These are phyloP conservation scores for Phytopythium vexans DNA, from an alignment of 352 stramenopile species.

Conservation along the genomic window DNA sequence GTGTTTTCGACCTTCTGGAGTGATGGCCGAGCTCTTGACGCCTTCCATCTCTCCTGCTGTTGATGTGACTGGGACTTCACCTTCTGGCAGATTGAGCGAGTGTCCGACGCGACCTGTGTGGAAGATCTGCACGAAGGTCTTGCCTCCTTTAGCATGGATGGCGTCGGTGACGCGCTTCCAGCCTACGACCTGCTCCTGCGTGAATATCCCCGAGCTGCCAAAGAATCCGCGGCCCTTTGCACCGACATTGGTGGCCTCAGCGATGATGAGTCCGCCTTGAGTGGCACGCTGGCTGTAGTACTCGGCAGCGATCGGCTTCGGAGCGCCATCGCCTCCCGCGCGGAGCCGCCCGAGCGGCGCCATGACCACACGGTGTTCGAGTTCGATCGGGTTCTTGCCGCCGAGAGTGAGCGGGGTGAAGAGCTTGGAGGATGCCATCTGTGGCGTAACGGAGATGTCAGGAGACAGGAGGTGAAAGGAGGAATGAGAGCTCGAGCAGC, in stretches of 20 bases:
- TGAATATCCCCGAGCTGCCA: slow-evolving; percentile 37
- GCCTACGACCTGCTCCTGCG: slow-evolving; percentile 27
- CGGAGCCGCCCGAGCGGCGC: slow-evolving; percentile 34
- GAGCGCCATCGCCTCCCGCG: slow-evolving; percentile 19
- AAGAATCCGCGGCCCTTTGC: slow-evolving; percentile 22
- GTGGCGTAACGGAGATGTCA: background rate
- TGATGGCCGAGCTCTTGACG: slow-evolving; percentile 21
- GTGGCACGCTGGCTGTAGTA: slow-evolving; percentile 50
- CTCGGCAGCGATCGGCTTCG: slow-evolving; percentile 18
- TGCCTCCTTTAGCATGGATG: slow-evolving; percentile 64
- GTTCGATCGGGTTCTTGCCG: slow-evolving; percentile 24
- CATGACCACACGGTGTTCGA: slow-evolving; percentile 48
- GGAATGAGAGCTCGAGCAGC: too few species aligned
- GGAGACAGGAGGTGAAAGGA: too few species aligned
- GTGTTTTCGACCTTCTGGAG: slow-evolving; percentile 22
- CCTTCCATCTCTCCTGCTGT: slow-evolving; percentile 18
- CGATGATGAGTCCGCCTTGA: slow-evolving; percentile 39
- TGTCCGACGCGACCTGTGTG: slow-evolving; percentile 66
- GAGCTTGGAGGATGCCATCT: slow-evolving; percentile 22
- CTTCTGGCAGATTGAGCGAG: slow-evolving; percentile 36
- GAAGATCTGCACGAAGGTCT: slow-evolving; percentile 75
- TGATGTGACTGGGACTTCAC: slow-evolving; percentile 34
- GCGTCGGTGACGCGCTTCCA: slow-evolving; percentile 51
- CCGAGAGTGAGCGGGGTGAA: slow-evolving; percentile 31
- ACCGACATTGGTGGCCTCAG: slow-evolving; percentile 43